Evolutionary conservation across 164 flowering plant species (phyloP).

Genomic region (Umbilicus rupestris): DNA sequence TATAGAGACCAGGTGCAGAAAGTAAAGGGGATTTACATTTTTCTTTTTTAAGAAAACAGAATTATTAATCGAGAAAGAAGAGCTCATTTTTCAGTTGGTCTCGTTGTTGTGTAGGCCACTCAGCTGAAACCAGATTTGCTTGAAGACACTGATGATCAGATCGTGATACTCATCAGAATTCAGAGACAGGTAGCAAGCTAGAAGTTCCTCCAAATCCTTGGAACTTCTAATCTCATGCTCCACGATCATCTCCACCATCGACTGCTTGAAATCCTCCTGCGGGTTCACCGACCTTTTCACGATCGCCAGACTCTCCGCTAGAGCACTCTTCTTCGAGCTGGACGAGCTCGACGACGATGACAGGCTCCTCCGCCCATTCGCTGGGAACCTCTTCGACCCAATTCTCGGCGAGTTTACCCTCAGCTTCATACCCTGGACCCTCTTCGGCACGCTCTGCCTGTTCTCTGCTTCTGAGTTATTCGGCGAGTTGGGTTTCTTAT

Average conservation of each 20-base stretch:
- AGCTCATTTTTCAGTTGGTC: background rate
- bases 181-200: constrained; percentile 76
- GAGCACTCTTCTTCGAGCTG: constrained; percentile 17
- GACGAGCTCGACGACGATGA: constrained; percentile 20
- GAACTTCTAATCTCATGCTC: constrained; percentile 56
- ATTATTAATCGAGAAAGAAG: background rate
- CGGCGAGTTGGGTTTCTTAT: background rate
- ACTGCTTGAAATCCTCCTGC: constrained; percentile 63
- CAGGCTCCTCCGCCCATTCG: constrained; percentile 18
- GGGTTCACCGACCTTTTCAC: constrained; percentile 67
- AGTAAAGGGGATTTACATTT: too few relatives aligned
- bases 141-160: constrained; percentile 64
- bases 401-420: constrained; percentile 50
- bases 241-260: constrained; percentile 89
- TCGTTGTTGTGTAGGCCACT: constrained; percentile 13
- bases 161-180: constrained; percentile 72
- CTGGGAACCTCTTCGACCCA: constrained; percentile 22
- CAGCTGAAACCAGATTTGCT: constrained; percentile 77
- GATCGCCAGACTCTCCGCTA: constrained; percentile 60
- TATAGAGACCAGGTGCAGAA: too few relatives aligned
- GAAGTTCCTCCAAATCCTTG: constrained; percentile 72
- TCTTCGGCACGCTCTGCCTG: constrained; percentile 11
- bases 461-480: constrained; percentile 9
- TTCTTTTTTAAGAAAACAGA: too few relatives aligned
- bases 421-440: constrained; percentile 40